phyloP scores from a whole-genome alignment of 176 grass and related monocot genomes.

The Aegilops bicornis region DNA sequence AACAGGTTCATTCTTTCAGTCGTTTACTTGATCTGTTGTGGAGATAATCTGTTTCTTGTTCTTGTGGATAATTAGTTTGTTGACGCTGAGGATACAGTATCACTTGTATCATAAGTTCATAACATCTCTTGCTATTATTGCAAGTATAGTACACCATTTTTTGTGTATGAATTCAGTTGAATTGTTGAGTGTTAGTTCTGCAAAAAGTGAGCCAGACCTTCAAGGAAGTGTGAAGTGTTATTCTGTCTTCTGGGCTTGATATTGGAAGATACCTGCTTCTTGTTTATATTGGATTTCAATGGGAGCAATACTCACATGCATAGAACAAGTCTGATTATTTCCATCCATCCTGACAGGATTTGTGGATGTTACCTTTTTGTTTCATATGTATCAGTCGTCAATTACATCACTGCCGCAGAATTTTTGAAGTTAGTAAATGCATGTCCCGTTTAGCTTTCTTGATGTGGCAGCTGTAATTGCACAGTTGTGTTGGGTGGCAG shows the following conservation, averaged over 20 bases:
- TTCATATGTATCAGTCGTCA: slow-evolving; percentile 4
- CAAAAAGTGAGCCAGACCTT: background rate
- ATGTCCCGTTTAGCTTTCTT: slow-evolving; percentile 1
- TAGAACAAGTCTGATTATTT: background rate
- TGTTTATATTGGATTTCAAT: background rate
- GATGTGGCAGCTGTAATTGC: background rate
- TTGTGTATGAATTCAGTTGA: slow-evolving; percentile 27
- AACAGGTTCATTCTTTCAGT: slow-evolving; percentile 41
- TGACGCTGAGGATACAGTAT: slow-evolving; percentile 14
- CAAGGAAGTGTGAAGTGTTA: slow-evolving; percentile 28
- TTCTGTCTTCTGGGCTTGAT: background rate
- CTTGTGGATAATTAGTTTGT: slow-evolving; percentile 16
- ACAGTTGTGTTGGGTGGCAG: background rate
- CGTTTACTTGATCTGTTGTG: slow-evolving; percentile 13
- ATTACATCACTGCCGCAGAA: background rate
- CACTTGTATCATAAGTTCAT: slow-evolving; percentile 26
- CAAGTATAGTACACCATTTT: slow-evolving; percentile 19
- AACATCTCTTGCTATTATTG: slow-evolving; percentile 25
- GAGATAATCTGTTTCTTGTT: slow-evolving; percentile 25
- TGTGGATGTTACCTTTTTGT: background rate
- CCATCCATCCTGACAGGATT: background rate
- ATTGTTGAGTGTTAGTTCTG: slow-evolving; percentile 20
- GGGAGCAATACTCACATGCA: background rate
- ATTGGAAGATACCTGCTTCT: slow-evolving; percentile 13
- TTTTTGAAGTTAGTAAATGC: slow-evolving; percentile 1